Base-by-base conservation (phyloP, 148 eudicot species). In the Tetragonia tetragonoides region DNA sequence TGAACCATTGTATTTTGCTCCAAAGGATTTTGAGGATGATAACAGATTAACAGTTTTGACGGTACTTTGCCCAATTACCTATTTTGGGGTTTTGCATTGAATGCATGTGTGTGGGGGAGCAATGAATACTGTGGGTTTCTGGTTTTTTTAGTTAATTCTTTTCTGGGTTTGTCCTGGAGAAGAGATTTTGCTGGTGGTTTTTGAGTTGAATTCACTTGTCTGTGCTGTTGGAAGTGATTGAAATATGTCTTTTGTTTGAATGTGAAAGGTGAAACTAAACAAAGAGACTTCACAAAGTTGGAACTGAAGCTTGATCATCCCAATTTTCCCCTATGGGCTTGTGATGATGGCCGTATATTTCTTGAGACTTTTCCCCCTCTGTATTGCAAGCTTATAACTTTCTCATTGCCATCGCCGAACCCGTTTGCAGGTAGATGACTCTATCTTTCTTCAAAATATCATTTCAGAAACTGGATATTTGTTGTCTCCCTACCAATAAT, bases 341-440 rank as follows among this genome's bases (percentile, higher is more conserved):
- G 99, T 51, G 94, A 93, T 14, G 99, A 95, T 85, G 99, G 99
- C 49, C 90, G 99, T 16, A 95, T 95, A 68, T 95, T 95, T 85
- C 91, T 95, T 2, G 99, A 95, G 80, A 95, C 99, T 44, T 95
- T 95, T 82, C 93, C 99, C 11, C 84, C 93, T 56, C 77, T 93
- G 67, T 95, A 95, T 75, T 93, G 80, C 99, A 95, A 85, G 99
- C 99, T 51, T 95, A 95, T 82, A 97, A 95, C 83, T 95, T 95
- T 73, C 97, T 95, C 42, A 95, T 93, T 42, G 99, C 99, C 68
- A 95, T 95, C 71, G 99, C 99, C 0, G 99, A 95, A 75, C 99
- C 99, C 0, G 99, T 95, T 70, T 95, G 99, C 93, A 95, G 99
- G 99, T 93, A 75, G 28, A 23, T 18, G 70, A 46, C 74, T 74